A percentile compares a stretch with the other conserved stretches of the same genome.
These are phyloP conservation scores for Lichtheimia ornata DNA, from an alignment of 371 early-diverging fungal species.

Conservation along the genomic window DNA sequence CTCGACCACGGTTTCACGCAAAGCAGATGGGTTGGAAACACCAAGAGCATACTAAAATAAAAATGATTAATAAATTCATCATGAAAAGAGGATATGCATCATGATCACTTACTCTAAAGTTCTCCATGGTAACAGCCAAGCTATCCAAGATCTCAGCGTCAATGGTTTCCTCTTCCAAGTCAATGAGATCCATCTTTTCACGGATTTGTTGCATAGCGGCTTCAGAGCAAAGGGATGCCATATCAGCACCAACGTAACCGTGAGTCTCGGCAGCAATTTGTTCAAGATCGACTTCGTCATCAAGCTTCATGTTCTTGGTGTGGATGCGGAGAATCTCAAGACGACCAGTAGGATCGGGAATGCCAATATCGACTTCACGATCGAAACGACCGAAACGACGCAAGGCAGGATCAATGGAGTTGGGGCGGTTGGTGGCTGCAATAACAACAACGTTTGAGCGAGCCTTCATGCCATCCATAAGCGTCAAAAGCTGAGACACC, in stretches of 20 bases:
- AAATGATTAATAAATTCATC: background rate
- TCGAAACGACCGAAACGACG: conserved; percentile 99
- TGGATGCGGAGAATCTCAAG: conserved; percentile 99
- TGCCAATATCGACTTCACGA: conserved; percentile 99
- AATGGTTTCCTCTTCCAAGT: conserved; percentile 98
- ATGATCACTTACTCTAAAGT: conserved; percentile 78
- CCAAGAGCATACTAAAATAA: conserved; percentile 80
- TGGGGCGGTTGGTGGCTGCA: conserved; percentile 99
- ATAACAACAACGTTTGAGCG: conserved; percentile 97
- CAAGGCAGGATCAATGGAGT: conserved; percentile 99
- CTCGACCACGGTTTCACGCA: conserved; percentile 99
- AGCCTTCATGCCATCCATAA: conserved; percentile 99
- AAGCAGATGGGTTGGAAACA: conserved; percentile 98
- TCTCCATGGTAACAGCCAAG: conserved; percentile 98
- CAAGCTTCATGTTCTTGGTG: conserved; percentile 99
- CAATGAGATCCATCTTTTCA: conserved; percentile 98
- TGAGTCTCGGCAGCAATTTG: conserved; percentile 98
- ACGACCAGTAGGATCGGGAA: conserved; percentile 99
- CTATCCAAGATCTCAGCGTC: conserved; percentile 97
- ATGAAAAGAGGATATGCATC: background rate
- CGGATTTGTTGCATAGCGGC: conserved; percentile 99
- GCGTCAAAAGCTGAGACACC: conserved; percentile 98
- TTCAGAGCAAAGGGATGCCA: conserved; percentile 99
- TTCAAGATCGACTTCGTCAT: conserved; percentile 97
- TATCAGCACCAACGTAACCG: conserved; percentile 99